These are phyloP conservation scores for Breviolum minutum DNA, from an alignment of 73 alveolate species.

Conservation along the genomic window DNA sequence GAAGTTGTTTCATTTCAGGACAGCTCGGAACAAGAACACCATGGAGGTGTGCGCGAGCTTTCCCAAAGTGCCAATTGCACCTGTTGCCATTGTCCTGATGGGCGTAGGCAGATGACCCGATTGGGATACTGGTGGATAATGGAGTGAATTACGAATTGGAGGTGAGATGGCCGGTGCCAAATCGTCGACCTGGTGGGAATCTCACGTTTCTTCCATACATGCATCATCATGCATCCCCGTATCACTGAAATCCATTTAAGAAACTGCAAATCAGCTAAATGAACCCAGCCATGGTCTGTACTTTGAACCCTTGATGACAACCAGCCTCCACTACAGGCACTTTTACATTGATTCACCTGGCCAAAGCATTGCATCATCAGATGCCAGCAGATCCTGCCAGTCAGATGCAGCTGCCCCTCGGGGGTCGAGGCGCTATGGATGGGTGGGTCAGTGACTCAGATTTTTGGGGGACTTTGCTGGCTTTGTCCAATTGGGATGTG, in stretches of 20 bases:
- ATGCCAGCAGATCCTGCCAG: not conserved
- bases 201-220: too few relatives aligned
- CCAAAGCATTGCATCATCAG: not conserved
- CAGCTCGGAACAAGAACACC: constrained; percentile 65
- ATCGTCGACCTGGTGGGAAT: too few relatives aligned
- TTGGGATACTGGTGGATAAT: not conserved
- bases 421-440: constrained; percentile 63
- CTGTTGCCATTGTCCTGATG: constrained; percentile 36
- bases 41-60: constrained; percentile 83
- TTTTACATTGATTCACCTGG: constrained; percentile 43
- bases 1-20: constrained; percentile 3
- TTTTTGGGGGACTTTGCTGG: not conserved
- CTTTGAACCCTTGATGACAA: too few relatives aligned
- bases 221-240: too few relatives aligned
- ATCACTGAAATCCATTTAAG: too few relatives aligned
- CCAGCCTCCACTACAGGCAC: constrained; percentile 42
- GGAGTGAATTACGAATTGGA: not conserved
- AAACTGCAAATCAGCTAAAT: too few relatives aligned
- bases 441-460: constrained; percentile 58
- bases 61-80: constrained; percentile 45
- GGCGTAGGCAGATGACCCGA: constrained; percentile 44
- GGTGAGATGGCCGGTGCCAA: too few relatives aligned
- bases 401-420: constrained; percentile 16
- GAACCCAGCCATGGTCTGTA: too few relatives aligned
- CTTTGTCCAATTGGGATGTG: not conserved